phyloP scores from a whole-genome alignment of 345 rosid species.

The Acer saccharum region DNA sequence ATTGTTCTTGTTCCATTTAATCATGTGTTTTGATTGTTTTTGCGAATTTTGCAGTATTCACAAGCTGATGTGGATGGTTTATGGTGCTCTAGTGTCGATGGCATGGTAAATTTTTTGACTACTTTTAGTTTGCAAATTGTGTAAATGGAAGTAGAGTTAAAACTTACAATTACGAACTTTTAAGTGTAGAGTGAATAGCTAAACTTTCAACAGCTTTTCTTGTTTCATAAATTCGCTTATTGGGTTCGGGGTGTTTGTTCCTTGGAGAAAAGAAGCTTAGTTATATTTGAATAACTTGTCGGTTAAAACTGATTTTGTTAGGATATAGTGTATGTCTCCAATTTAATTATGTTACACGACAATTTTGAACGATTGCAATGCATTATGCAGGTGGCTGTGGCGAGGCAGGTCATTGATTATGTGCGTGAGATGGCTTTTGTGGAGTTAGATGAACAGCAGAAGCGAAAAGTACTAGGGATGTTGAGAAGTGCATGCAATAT shows the following conservation, averaged over 20 bases:
- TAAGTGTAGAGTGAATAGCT: too few relatives aligned
- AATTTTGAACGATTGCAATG: background rate
- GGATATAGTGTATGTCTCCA: background rate
- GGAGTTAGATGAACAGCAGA: constrained; percentile 2
- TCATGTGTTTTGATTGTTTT: background rate
- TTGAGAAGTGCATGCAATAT: constrained; percentile 14
- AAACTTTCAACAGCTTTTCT: too few relatives aligned
- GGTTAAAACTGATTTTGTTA: background rate
- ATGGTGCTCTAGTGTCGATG: constrained; percentile 20
- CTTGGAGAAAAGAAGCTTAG: background rate
- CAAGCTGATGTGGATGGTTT: constrained; percentile 12
- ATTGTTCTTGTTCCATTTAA: background rate
- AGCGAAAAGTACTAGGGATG: constrained; percentile 9
- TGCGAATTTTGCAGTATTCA: background rate
- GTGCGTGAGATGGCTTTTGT: constrained; percentile 14
- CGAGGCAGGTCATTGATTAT: constrained; percentile 9
- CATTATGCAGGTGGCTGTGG: constrained; percentile 16
- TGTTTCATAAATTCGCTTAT: too few relatives aligned
- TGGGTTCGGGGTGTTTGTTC: background rate
- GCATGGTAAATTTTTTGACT: constrained; percentile 3
- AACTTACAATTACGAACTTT: too few relatives aligned
- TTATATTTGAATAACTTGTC: background rate
- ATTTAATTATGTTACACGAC: background rate
- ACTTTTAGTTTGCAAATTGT: background rate
- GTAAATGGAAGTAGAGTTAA: too few relatives aligned